Base-by-base conservation (phyloP, 768 basidiomycete species). In the Lentinula detonsa region DNA sequence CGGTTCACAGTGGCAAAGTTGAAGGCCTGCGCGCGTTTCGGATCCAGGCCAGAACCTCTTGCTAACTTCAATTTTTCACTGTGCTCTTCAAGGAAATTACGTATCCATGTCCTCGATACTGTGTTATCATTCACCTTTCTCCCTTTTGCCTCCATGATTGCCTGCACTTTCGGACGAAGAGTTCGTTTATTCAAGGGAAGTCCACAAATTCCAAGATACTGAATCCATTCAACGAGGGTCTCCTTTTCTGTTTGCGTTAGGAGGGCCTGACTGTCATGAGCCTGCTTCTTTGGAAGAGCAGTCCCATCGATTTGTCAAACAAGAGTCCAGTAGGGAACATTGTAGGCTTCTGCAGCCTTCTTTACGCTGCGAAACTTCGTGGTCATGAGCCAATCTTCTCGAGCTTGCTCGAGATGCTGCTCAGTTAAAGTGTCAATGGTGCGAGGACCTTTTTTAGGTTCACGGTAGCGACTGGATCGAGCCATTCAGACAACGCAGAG, bases 1-100 rank as follows among this genome's bases (percentile, higher is more conserved):
- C 69, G 21, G 1, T 65, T 57, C 9, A 77, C 71, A 10, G 60
- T 61, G 6, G 67, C 3, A n/a, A 46, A 57, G 6, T 79, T 78
- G 62, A 80, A 74, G 0, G 68, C 68, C 45, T 68, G 59, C 3
- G 69, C 73, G 33, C 69, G 61, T 56, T 74, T 72, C 1, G 70
- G 73, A 60, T 78, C 75, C 0, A 77, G 65, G 0, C 69, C 71
- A n/a, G 9, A 33, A 4, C 57, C 57, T 34, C 57, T 8, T 5
- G n/a, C 23, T 0, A 28, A 16, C 7, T 58, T 58, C 43, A 58
- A 48, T 42, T n/a, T 28, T 7, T 54, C 45, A 1, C 9, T 39
- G 5, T 23, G 48, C 18, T 6, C 8, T 37, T 48, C 6, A 10
- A 33, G 16, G 43, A 45, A 58, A 5, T 43, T 43, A 15, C 6